phyloP scores from a whole-genome alignment of 2,329 filamentous ascomycete species.

The Aspergillus neotritici region DNA sequence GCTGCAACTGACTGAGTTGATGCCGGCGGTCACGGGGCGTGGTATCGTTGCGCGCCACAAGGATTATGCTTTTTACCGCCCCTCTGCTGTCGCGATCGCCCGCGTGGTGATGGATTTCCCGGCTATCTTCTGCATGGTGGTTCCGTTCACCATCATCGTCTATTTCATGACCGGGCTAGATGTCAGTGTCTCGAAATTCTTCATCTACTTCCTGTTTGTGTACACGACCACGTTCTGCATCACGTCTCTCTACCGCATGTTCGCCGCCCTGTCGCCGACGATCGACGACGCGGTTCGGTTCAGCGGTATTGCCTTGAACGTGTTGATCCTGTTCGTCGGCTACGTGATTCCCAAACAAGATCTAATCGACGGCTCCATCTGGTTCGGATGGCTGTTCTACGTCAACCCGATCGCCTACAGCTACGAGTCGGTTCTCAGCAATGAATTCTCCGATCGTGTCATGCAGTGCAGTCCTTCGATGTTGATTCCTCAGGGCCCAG shows the following conservation, averaged over 20 bases:
- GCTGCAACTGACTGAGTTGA: slow-evolving; percentile 72
- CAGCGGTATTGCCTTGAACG: slow-evolving; percentile 55
- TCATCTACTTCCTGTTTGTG: slow-evolving; percentile 60
- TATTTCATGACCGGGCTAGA: slow-evolving; percentile 61
- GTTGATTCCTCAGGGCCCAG: slow-evolving; percentile 56
- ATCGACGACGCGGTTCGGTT: slow-evolving; percentile 64
- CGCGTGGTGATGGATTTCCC: slow-evolving; percentile 60
- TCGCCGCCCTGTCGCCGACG: slow-evolving; percentile 57
- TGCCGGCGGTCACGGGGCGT: slow-evolving; percentile 68
- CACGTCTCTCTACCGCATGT: slow-evolving; percentile 61
- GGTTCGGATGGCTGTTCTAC: slow-evolving; percentile 61
- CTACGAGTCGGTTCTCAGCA: slow-evolving; percentile 62
- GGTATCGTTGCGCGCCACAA: slow-evolving; percentile 63
- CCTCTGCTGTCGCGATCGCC: slow-evolving; percentile 58
- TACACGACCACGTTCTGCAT: slow-evolving; percentile 59
- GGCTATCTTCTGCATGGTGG: slow-evolving; percentile 52
- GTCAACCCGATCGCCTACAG: slow-evolving; percentile 53
- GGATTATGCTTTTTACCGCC: slow-evolving; percentile 65
- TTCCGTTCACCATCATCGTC: slow-evolving; percentile 57
- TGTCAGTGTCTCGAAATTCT: slow-evolving; percentile 57
- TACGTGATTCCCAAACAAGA: slow-evolving; percentile 63
- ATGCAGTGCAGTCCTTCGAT: slow-evolving; percentile 57
- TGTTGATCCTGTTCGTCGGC: slow-evolving; percentile 59
- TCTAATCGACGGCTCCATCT: slow-evolving; percentile 55
- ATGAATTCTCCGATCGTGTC: slow-evolving; percentile 55